These are phyloP conservation scores for Ceratocystis diversiconidia DNA, from an alignment of 2,329 filamentous ascomycete species.

Conservation along the genomic window DNA sequence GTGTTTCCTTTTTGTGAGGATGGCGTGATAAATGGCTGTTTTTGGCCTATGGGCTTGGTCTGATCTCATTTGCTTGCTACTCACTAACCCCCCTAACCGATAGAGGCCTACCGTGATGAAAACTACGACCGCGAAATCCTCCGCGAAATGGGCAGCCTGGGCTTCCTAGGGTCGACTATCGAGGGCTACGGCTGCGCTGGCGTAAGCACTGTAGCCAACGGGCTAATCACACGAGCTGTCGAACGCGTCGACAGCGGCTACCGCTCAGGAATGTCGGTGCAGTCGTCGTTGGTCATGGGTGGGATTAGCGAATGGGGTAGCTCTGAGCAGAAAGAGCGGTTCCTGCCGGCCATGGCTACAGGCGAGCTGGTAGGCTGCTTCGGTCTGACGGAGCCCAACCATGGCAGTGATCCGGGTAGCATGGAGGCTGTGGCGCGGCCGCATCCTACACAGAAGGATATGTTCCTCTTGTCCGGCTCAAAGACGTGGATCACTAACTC, in stretches of 20 bases:
- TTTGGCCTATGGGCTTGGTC: not conserved
- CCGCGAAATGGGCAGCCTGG: constrained; percentile 82
- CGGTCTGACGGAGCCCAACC: constrained; percentile 82
- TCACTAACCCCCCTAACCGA: not conserved
- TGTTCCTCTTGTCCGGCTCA: constrained; percentile 61
- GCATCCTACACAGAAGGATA: constrained; percentile 71
- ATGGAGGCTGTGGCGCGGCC: constrained; percentile 82
- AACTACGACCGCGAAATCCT: constrained; percentile 75
- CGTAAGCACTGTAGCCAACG: constrained; percentile 74
- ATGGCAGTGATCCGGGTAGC: constrained; percentile 78
- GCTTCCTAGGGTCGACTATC: constrained; percentile 75
- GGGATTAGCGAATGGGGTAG: constrained; percentile 79
- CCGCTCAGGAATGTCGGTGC: constrained; percentile 83
- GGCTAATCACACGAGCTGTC: constrained; percentile 77
- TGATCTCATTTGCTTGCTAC: not conserved
- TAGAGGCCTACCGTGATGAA: constrained; percentile 75
- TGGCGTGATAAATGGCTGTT: not conserved
- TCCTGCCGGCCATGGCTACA: constrained; percentile 66
- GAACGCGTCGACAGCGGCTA: constrained; percentile 87
- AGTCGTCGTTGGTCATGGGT: constrained; percentile 86
- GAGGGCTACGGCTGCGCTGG: constrained; percentile 81
- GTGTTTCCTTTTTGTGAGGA: not conserved
- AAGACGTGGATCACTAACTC: constrained; percentile 98
- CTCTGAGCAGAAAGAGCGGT: constrained; percentile 75
- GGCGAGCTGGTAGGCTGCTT: constrained; percentile 75